These are phyloP conservation scores for Collybiopsis confluens DNA, from an alignment of 768 basidiomycete species.

Conservation along the genomic window DNA sequence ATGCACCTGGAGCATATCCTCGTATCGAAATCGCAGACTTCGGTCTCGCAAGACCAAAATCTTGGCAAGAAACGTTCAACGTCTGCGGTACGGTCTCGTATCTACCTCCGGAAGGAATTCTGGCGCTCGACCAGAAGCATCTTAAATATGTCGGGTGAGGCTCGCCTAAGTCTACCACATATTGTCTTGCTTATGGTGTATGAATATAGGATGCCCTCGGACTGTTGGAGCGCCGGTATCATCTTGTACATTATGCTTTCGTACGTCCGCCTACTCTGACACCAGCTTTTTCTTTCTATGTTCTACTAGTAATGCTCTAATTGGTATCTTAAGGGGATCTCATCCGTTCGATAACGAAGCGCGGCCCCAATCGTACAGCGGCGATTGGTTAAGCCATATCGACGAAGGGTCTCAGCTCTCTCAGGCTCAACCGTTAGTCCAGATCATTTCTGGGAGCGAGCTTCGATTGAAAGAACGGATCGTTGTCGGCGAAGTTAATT, in stretches of 20 bases:
- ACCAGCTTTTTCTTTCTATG: neutral
- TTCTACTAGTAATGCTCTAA: neutral
- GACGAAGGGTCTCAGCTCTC: conserved; percentile 35
- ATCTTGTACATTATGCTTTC: conserved; percentile 80
- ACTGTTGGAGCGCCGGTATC: conserved; percentile 86
- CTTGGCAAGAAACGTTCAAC: conserved; percentile 79
- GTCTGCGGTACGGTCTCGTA: conserved; percentile 88
- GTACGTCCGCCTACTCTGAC: conserved; percentile 38
- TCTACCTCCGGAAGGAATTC: conserved; percentile 79
- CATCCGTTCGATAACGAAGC: conserved; percentile 74
- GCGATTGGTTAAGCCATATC: conserved; percentile 32
- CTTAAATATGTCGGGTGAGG: conserved; percentile 58
- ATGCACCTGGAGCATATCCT: conserved; percentile 79
- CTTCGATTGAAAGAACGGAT: conserved; percentile 66
- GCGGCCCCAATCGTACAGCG: conserved; percentile 26
- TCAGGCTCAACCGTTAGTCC: conserved; percentile 31
- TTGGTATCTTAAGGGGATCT: conserved; percentile 43
- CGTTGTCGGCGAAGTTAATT: conserved; percentile 56
- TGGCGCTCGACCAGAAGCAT: conserved; percentile 72
- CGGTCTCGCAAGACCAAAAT: conserved; percentile 74
- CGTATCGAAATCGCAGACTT: conserved; percentile 85
- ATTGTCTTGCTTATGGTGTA: neutral
- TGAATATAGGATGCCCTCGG: conserved; percentile 69
- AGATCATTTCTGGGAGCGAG: conserved; percentile 31
- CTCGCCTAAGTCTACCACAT: no score